phyloP scores from a whole-genome alignment of 768 basidiomycete genomes.

The Symmetrospora coprosmae region DNA sequence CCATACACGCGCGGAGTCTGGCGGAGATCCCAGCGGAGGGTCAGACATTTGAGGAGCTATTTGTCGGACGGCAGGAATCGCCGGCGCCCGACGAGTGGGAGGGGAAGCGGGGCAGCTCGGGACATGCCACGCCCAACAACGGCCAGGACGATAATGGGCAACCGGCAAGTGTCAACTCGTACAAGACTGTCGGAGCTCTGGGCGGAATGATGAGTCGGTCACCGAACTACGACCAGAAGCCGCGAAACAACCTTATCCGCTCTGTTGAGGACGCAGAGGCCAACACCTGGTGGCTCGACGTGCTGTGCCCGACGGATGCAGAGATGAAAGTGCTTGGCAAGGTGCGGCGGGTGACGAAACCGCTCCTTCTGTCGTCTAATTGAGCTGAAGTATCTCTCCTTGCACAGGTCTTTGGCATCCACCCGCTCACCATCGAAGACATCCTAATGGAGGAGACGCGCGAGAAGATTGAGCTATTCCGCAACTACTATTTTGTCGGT shows the following conservation, averaged over 20 bases:
- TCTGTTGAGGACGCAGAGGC: conserved; percentile 47
- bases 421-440: conserved; percentile 96
- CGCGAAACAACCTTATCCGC: conserved; percentile 15
- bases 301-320: conserved; percentile 83
- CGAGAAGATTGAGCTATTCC: conserved; percentile 98
- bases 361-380: background rate
- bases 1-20: conserved; percentile 84
- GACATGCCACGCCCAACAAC: conserved; percentile 26
- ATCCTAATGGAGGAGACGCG: conserved; percentile 99
- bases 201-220: background rate
- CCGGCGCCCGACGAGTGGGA: conserved; percentile 17
- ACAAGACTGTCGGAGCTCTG: background rate
- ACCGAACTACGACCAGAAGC: background rate
- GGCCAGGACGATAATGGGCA: background rate
- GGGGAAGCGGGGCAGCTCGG: conserved; percentile 5
- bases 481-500: conserved; percentile 97
- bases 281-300: conserved; percentile 94
- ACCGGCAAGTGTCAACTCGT: conserved; percentile 6
- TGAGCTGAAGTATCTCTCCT: background rate
- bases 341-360: conserved; percentile 43
- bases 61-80: conserved; percentile 39
- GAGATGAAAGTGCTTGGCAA: conserved; percentile 96
- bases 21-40: conserved; percentile 87
- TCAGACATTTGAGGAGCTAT: conserved; percentile 82
- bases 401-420: conserved; percentile 80